Base-by-base conservation (phyloP, 2,329 filamentous ascomycete species). In the Rhynchosporium graminicola region DNA sequence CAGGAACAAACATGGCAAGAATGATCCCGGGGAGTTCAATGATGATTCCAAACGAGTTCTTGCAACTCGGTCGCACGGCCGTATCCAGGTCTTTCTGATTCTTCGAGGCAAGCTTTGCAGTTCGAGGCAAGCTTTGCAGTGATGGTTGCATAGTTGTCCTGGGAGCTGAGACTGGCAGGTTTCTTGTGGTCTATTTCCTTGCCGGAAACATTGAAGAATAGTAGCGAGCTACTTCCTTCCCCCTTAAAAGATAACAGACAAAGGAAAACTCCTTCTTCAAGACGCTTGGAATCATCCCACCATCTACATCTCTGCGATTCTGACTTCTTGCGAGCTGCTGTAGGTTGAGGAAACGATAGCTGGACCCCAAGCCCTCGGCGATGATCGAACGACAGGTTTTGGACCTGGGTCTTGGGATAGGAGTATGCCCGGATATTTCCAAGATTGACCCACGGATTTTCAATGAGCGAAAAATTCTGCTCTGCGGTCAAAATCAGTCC, bases 271-370 rank as follows among this genome's bases (percentile, higher is more conserved):
- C 67, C 67, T 47, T 68, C 64, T 63, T 69, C 67, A 1, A 69
- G 62, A 12, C 65, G 62, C 59, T 66, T 68, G 4, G 63, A 69
- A 3, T 68, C 65, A 50, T 67, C 61, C 67, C 66, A 69, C 61
- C 63, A 69, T 31, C 63, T 66, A 26, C 63, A 54, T 46, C 65
- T 58, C 31, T 69, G 61, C 36, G 58, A n/a, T 15, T 51, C 42
- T 28, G 62, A 58, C 52, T 65, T 68, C 43, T 67, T 65, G n/a
- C 59, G 61, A 47, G 62, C 60, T 51, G 50, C 7, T 28, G 38
- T 48, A 33, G 61, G 80, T 65, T 85, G 83, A 9, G 71, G 65
- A 57, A 83, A 82, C 3, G 72, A 68, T 4, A 82, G 70, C 0
- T 77, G 69, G 28, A 83, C 68, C 48, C 81, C 75, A 5, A 85